Conservation (phyloP, 495 filamentous ascomycete genomes). For the Massariosphaeria phaeospora region DNA sequence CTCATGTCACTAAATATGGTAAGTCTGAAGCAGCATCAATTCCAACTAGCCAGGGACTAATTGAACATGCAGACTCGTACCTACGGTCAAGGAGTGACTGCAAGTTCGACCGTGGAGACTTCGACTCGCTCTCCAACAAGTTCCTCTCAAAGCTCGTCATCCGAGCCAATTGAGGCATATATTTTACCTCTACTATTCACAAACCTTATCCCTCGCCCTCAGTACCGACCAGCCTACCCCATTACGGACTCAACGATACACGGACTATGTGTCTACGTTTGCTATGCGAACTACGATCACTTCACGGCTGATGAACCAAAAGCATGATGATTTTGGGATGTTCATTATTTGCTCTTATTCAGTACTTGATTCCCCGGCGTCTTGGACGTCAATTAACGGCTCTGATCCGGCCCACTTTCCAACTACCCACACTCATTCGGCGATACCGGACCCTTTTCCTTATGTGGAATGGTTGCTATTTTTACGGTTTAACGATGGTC, state of each 20-base stretch:
- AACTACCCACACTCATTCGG: slow-evolving; percentile 19
- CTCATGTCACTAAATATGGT: slow-evolving; percentile 87
- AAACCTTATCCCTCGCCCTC: slow-evolving; percentile 18
- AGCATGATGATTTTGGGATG: slow-evolving; percentile 27
- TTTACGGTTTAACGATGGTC: slow-evolving; percentile 20
- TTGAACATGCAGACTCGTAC: slow-evolving; percentile 50
- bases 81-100: slow-evolving; percentile 53
- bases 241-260: slow-evolving; percentile 26
- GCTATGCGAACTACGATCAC: slow-evolving; percentile 21
- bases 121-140: slow-evolving; percentile 91
- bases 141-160: slow-evolving; percentile 91
- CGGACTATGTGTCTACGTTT: slow-evolving; percentile 25
- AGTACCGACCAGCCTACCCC: slow-evolving; percentile 5
- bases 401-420: slow-evolving; percentile 21
- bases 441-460: slow-evolving; percentile 13
- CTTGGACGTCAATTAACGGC: slow-evolving; percentile 28
- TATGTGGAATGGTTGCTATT: slow-evolving; percentile 2
- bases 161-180: slow-evolving; percentile 64
- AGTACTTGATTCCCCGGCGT: slow-evolving; percentile 30
- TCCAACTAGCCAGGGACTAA: slow-evolving; percentile 12
- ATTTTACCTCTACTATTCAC: slow-evolving; percentile 6
- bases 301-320: slow-evolving; percentile 30
- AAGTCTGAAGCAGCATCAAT: slow-evolving; percentile 40
- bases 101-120: slow-evolving; percentile 82
- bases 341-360: slow-evolving; percentile 7